phyloP scores from a whole-genome alignment of 2,329 filamentous ascomycete species.

The Neonectria neomacrospora region DNA sequence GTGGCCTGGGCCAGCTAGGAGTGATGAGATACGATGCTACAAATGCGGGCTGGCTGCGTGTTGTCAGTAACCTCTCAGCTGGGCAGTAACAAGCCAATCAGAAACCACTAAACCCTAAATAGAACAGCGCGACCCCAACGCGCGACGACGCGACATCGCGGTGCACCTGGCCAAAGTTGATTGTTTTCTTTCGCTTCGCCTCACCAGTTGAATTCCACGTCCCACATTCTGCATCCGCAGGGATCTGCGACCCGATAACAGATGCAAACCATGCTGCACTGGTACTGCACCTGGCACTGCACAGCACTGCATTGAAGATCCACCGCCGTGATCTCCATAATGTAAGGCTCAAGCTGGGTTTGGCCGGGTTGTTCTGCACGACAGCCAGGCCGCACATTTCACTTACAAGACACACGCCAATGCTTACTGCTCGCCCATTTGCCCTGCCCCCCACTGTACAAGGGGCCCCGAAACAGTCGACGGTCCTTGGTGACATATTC shows the following conservation, averaged over 20 bases:
- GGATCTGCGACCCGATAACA: conserved; percentile 25
- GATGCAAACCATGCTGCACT: conserved; percentile 30
- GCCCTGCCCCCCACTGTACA: conserved; percentile 28
- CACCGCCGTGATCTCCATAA: conserved; percentile 34
- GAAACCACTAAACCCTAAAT: conserved; percentile 24
- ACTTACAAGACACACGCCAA: conserved; percentile 21
- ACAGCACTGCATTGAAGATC: conserved; percentile 45
- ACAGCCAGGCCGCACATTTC: conserved; percentile 28
- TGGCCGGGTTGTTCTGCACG: conserved; percentile 36
- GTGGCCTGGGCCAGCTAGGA: conserved; percentile 30
- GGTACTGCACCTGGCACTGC: conserved; percentile 35
- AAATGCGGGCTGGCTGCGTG: conserved; percentile 36
- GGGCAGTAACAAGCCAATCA: conserved; percentile 32
- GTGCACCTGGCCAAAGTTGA: conserved; percentile 22
- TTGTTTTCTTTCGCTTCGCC: conserved; percentile 33
- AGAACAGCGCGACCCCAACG: conserved; percentile 29
- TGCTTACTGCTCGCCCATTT: conserved; percentile 19
- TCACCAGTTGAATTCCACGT: conserved; percentile 4
- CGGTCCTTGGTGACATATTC: conserved; percentile 36
- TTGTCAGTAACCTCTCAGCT: conserved; percentile 37
- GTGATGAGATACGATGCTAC: conserved; percentile 36
- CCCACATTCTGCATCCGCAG: conserved; percentile 21
- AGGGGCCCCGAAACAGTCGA: conserved; percentile 37
- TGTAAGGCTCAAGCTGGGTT: conserved; percentile 37
- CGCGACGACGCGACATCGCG: conserved; percentile 31